Evolutionary conservation across 768 basidiomycete genomes (phyloP).

Genomic region (Floccularia luteovirens): DNA sequence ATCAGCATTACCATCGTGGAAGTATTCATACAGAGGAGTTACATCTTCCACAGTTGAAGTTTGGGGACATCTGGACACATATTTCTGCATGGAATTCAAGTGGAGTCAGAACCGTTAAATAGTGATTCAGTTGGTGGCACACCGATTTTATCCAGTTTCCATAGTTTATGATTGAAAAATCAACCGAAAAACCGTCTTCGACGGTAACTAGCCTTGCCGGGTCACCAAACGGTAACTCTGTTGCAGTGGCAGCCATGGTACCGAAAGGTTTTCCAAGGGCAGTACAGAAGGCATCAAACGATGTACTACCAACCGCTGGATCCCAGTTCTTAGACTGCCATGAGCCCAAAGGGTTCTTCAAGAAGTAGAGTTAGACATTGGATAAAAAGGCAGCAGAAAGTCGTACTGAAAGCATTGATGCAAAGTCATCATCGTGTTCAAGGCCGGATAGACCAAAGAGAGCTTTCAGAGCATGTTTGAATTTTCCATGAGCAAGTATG

Average conservation of each 20-base stretch:
- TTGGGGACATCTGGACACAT: slow-evolving; percentile 28
- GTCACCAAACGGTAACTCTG: slow-evolving; percentile 39
- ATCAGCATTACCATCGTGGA: not conserved
- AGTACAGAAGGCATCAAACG: slow-evolving; percentile 65
- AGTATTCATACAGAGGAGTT: slow-evolving; percentile 1
- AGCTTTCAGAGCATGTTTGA: slow-evolving; percentile 51
- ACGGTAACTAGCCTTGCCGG: slow-evolving; percentile 40
- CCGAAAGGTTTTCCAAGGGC: slow-evolving; percentile 40
- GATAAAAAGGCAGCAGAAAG: slow-evolving; percentile 12
- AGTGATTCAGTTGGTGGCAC: not conserved
- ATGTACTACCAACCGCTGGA: slow-evolving; percentile 50
- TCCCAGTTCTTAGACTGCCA: slow-evolving; percentile 94
- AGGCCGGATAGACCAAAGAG: slow-evolving; percentile 71
- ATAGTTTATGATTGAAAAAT: slow-evolving; percentile 63
- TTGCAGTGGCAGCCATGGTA: slow-evolving; percentile 13
- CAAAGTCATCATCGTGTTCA: slow-evolving; percentile 74
- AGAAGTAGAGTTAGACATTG: slow-evolving; percentile 1
- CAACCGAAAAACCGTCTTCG: slow-evolving; percentile 38
- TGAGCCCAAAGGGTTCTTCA: slow-evolving; percentile 48
- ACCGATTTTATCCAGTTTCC: slow-evolving; percentile 73
- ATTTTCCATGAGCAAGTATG: slow-evolving; percentile 39
- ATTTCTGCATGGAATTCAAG: slow-evolving; percentile 35
- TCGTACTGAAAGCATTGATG: slow-evolving; percentile 53
- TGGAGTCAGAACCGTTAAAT: too few relatives aligned
- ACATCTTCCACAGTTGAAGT: slow-evolving; percentile 23